phyloP scores from a whole-genome alignment of 2,329 filamentous ascomycete genomes.

The Penicillium janthinellum region DNA sequence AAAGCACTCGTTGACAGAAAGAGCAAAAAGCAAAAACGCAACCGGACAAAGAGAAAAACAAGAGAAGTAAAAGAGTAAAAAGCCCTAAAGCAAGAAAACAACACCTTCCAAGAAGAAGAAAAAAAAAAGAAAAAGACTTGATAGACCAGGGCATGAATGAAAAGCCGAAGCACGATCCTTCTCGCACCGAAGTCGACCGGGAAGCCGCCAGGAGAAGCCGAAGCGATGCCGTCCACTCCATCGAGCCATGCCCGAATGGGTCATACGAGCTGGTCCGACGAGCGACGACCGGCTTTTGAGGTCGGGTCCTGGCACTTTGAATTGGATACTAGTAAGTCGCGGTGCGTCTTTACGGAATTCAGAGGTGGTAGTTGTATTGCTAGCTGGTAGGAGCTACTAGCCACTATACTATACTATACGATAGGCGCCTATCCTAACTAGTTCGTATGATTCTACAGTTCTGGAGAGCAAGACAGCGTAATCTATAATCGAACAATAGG shows the following conservation, averaged over 20 bases:
- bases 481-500: no score
- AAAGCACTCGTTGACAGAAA: no score
- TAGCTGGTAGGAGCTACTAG: no score
- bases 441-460: no score
- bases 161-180: slow-evolving; percentile 10
- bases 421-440: no score
- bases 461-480: no score
- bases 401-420: no score
- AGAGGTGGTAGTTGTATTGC: neutral
- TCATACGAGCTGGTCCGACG: neutral
- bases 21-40: neutral
- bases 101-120: neutral
- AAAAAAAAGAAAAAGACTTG: neutral
- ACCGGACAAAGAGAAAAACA: neutral
- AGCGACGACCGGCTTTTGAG: neutral
- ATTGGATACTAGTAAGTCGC: neutral
- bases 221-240: slow-evolving; percentile 2
- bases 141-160: slow-evolving; percentile 7
- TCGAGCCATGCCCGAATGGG: neutral
- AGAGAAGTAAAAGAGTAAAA: neutral
- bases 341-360: neutral
- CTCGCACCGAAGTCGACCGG: slow-evolving; percentile 8
- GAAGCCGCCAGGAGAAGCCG: slow-evolving; percentile 15
- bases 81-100: neutral
- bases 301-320: neutral